Evolutionary conservation across 352 stramenopile genomes (phyloP).

Genomic region (Phytophthora sp.): DNA sequence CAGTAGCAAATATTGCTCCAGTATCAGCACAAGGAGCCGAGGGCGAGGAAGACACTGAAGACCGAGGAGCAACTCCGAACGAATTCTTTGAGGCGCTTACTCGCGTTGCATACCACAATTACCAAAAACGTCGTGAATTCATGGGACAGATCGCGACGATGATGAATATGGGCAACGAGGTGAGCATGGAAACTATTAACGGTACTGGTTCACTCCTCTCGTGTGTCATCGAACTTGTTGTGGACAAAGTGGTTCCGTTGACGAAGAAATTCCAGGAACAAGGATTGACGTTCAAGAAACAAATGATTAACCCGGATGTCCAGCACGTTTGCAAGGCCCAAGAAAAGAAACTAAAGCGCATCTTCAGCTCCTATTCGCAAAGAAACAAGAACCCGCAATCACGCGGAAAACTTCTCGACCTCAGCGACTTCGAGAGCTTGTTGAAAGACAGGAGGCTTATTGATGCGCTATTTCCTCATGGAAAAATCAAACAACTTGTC

Average conservation of each 20-base stretch:
- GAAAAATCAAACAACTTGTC: conserved; percentile 81
- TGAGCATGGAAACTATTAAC: conserved; percentile 13
- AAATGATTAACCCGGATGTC: conserved; percentile 81
- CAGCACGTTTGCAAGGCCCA: conserved; percentile 77
- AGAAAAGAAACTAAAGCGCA: conserved; percentile 80
- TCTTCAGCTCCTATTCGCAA: conserved; percentile 76
- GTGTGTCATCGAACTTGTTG: conserved; percentile 65
- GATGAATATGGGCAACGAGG: conserved; percentile 39
- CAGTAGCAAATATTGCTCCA: conserved; percentile 11
- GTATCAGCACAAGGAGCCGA: conserved; percentile 23
- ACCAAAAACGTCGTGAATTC: conserved; percentile 64
- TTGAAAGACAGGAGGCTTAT: conserved; percentile 75
- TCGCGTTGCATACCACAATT: conserved; percentile 72
- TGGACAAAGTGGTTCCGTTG: conserved; percentile 70
- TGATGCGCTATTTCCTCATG: conserved; percentile 75
- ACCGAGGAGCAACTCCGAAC: conserved; percentile 72
- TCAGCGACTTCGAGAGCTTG: conserved; percentile 72
- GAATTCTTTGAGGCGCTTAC: conserved; percentile 85
- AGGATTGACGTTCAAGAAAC: conserved; percentile 84
- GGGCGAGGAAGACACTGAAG: conserved; percentile 52
- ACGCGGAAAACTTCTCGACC: conserved; percentile 73
- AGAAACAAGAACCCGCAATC: conserved; percentile 77
- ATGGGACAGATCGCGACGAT: conserved; percentile 40
- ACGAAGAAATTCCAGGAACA: conserved; percentile 84
- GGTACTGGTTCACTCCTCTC: conserved; percentile 35